A percentile compares a stretch with the other conserved stretches of the same genome.
These are phyloP conservation scores for Biscutella auriculata DNA, from an alignment of 441 rosid species.

Conservation along the genomic window DNA sequence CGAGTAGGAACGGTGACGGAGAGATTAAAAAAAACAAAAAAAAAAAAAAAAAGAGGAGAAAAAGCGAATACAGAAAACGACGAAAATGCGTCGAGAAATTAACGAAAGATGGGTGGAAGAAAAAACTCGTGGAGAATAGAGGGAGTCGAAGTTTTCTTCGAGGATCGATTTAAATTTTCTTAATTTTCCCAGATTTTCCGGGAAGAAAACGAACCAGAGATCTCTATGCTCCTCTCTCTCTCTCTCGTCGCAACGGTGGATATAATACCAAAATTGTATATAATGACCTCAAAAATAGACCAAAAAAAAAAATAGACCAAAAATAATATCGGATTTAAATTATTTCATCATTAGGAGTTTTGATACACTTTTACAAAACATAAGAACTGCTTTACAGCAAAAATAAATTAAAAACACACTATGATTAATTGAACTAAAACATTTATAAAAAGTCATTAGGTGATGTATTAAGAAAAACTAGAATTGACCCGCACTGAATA, in stretches of 20 bases:
- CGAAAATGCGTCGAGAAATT: neutral
- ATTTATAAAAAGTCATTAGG: too few species aligned
- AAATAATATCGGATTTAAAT: too few species aligned
- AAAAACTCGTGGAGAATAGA: slow-evolving; percentile 3
- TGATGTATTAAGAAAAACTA: too few species aligned
- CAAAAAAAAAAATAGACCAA: neutral
- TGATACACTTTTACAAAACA: too few species aligned
- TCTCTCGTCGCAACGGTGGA: slow-evolving; percentile 21
- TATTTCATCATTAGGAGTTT: too few species aligned
- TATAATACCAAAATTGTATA: neutral
- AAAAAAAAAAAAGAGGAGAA: neutral
- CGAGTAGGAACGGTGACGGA: neutral
- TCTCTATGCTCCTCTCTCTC: slow-evolving; percentile 7
- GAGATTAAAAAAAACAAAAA: neutral
- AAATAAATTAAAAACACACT: too few species aligned
- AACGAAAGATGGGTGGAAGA: neutral
- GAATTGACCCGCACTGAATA: too few species aligned
- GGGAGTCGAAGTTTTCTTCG: slow-evolving; percentile 6
- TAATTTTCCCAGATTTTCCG: slow-evolving; percentile 17
- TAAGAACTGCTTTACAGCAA: too few species aligned
- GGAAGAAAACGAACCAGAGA: slow-evolving; percentile 19
- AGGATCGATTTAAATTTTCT: slow-evolving; percentile 9
- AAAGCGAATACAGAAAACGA: neutral
- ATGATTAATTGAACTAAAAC: too few species aligned
- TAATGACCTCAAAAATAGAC: slow-evolving; percentile 6